These are phyloP conservation scores for Trichosporon sp. DNA, from an alignment of 1,284 basidiomycete species.

Conservation along the genomic window DNA sequence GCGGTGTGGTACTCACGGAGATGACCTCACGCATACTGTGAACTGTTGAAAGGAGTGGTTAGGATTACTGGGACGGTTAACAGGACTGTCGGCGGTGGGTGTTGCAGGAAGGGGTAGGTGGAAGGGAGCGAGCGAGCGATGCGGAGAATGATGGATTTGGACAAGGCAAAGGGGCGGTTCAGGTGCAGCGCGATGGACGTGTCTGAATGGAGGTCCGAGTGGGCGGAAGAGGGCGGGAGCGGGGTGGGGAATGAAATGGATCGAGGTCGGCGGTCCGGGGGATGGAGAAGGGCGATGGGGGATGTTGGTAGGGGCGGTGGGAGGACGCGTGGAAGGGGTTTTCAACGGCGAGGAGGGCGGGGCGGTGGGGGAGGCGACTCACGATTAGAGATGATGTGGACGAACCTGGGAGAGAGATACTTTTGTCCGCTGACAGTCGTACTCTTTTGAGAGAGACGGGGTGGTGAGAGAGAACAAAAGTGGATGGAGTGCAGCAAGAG, in stretches of 20 bases:
- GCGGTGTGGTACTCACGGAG: conserved; percentile 34
- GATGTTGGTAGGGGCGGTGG: background rate
- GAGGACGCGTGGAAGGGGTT: conserved; percentile 7
- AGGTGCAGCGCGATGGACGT: background rate
- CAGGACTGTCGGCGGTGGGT: background rate
- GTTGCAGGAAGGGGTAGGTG: background rate
- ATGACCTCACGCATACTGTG: conserved; percentile 47
- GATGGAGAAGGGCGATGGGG: background rate
- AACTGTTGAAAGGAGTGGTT: conserved; percentile 15
- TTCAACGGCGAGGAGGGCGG: background rate
- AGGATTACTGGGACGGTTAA: conserved; percentile 2
- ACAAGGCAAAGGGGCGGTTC: background rate
- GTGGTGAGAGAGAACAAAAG: background rate
- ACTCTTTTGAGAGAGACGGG: conserved; percentile 2
- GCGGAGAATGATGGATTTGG: background rate
- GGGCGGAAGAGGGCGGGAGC: background rate
- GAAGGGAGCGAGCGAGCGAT: background rate
- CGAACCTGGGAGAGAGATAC: conserved; percentile 9
- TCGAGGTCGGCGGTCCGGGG: background rate
- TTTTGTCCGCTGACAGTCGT: background rate
- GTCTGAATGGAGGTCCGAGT: background rate
- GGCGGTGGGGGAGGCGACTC: background rate
- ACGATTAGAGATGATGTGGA: conserved; percentile 2
- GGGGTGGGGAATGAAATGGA: background rate
- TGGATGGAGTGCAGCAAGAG: background rate